phyloP scores from a whole-genome alignment of 1,284 basidiomycete genomes.

The Malassezia equina region DNA sequence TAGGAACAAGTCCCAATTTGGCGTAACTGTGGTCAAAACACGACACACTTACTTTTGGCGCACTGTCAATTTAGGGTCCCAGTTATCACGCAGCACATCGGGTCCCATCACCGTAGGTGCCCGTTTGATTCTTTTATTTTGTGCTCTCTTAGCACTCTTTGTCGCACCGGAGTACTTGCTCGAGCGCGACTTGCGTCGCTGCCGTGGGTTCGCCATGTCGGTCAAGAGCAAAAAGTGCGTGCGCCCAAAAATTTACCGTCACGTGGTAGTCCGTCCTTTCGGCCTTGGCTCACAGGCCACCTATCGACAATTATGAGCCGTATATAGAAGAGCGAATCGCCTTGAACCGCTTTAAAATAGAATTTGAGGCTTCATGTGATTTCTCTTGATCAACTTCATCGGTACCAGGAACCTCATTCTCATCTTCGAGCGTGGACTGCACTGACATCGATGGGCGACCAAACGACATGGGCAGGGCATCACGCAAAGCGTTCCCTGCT shows the following conservation, averaged over 20 bases:
- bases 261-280: neutral
- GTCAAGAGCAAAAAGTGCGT: neutral
- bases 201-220: constrained; percentile 80
- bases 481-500: constrained; percentile 1
- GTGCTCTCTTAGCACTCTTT: constrained; percentile 61
- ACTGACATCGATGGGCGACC: constrained; percentile 1
- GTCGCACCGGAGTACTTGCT: constrained; percentile 52
- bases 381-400: neutral
- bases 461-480: constrained; percentile 10
- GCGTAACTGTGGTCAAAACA: constrained; percentile 57
- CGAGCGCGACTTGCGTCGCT: constrained; percentile 68
- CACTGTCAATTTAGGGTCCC: constrained; percentile 81
- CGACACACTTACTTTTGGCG: constrained; percentile 68
- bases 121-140: constrained; percentile 56
- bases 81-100: constrained; percentile 68
- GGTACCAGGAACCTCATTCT: neutral
- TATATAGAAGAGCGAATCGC: constrained; percentile 3
- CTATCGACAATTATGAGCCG: neutral
- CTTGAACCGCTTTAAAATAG: neutral
- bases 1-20: constrained; percentile 61
- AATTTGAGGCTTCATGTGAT: neutral
- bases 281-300: neutral
- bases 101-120: constrained; percentile 65
- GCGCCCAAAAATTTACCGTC: neutral
- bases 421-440: neutral